These are phyloP conservation scores for Penicillium sp. DNA, from an alignment of 2,329 filamentous ascomycete genomes.

Conservation along the genomic window DNA sequence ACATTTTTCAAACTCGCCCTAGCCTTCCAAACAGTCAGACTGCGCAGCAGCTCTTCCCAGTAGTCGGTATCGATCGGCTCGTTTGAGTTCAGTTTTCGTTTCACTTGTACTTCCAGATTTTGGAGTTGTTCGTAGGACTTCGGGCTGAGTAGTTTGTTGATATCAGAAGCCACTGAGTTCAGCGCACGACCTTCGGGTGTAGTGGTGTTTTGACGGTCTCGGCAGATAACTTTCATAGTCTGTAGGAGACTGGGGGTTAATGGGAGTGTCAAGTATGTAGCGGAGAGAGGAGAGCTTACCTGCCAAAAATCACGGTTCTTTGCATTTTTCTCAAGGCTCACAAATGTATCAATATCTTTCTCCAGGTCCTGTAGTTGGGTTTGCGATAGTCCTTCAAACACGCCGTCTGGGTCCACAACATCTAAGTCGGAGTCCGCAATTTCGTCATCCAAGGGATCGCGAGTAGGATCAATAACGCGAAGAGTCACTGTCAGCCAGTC, in stretches of 20 bases:
- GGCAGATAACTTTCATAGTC: slow-evolving; percentile 80
- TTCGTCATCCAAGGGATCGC: slow-evolving; percentile 78
- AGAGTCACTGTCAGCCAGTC: slow-evolving; percentile 92
- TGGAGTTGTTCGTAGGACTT: slow-evolving; percentile 88
- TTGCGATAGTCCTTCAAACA: slow-evolving; percentile 71
- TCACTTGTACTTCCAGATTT: slow-evolving; percentile 81
- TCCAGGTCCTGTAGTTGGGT: slow-evolving; percentile 72
- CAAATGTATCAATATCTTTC: slow-evolving; percentile 76
- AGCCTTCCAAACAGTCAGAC: slow-evolving; percentile 85
- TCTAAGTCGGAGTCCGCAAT: slow-evolving; percentile 73
- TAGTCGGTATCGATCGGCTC: slow-evolving; percentile 96
- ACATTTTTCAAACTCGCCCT: slow-evolving; percentile 79
- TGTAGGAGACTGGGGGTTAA: slow-evolving; percentile 32
- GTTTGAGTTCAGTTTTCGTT: slow-evolving; percentile 78
- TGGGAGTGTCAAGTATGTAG: neutral
- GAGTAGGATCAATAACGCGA: slow-evolving; percentile 80
- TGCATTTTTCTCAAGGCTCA: slow-evolving; percentile 73
- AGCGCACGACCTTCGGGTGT: slow-evolving; percentile 71
- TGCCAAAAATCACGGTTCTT: slow-evolving; percentile 87
- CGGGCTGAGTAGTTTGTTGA: slow-evolving; percentile 80
- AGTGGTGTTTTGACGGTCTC: slow-evolving; percentile 68
- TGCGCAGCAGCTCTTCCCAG: slow-evolving; percentile 89
- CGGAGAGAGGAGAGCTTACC: slow-evolving; percentile 41
- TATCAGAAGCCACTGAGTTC: slow-evolving; percentile 78
- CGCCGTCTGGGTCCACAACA: slow-evolving; percentile 74